Evolutionary conservation across 2,329 filamentous ascomycete species (phyloP).

Genomic region (Hymenoscyphus linearis): DNA sequence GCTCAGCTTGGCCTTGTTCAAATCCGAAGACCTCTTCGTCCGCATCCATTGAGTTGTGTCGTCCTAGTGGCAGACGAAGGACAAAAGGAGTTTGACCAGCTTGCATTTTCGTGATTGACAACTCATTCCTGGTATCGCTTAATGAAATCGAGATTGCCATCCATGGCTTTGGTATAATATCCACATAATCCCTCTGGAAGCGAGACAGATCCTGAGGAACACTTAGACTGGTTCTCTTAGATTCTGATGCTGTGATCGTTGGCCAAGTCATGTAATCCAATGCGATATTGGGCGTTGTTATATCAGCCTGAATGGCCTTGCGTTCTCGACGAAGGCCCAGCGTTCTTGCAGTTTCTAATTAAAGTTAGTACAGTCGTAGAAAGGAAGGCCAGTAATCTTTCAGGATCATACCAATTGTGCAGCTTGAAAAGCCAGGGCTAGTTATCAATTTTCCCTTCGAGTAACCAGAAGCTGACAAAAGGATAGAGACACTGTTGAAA

Average conservation of each 20-base stretch:
- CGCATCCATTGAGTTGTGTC: constrained; percentile 74
- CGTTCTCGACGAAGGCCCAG: constrained; percentile 62
- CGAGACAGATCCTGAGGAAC: constrained; percentile 48
- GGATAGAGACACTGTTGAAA: constrained; percentile 59
- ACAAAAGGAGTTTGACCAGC: constrained; percentile 74
- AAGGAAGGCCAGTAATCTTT: neutral
- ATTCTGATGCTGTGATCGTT: constrained; percentile 33
- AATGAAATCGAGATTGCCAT: constrained; percentile 80
- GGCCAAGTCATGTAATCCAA: constrained; percentile 40
- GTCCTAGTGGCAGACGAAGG: constrained; percentile 75
- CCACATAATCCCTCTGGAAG: constrained; percentile 77
- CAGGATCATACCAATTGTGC: constrained; percentile 41
- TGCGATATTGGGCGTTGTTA: constrained; percentile 13
- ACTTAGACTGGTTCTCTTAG: constrained; percentile 43
- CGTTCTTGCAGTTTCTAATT: constrained; percentile 60
- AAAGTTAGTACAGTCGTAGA: constrained; percentile 12
- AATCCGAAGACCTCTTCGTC: constrained; percentile 82
- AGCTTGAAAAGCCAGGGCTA: constrained; percentile 54
- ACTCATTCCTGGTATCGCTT: constrained; percentile 74
- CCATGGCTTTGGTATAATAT: constrained; percentile 80
- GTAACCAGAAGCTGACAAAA: constrained; percentile 57
- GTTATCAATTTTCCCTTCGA: constrained; percentile 41
- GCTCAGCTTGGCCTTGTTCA: constrained; percentile 69
- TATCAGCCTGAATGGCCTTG: constrained; percentile 41
- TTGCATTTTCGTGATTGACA: constrained; percentile 83